These are phyloP conservation scores for Pichia exigua DNA, from an alignment of 805 yeast genomes.

Conservation along the genomic window DNA sequence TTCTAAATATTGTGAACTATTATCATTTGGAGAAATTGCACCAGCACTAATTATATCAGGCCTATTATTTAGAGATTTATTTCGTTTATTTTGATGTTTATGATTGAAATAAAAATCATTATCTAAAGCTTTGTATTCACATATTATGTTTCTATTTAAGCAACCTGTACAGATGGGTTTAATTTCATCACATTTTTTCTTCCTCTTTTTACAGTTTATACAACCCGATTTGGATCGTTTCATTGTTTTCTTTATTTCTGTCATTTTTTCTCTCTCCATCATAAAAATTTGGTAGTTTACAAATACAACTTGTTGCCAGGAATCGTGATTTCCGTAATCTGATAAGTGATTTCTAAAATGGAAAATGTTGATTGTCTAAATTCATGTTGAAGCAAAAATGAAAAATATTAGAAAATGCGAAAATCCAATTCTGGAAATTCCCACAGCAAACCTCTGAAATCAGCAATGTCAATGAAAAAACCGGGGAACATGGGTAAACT, in stretches of 20 bases:
- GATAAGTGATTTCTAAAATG: too few species aligned
- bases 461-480: too few species aligned
- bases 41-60: neutral
- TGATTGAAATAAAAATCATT: neutral
- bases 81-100: neutral
- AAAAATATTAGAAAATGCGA: too few species aligned
- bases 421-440: too few species aligned
- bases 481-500: too few species aligned
- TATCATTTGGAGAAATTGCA: neutral
- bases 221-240: conserved; percentile 23
- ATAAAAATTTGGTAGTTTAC: too few species aligned
- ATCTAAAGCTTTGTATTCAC: conserved; percentile 13
- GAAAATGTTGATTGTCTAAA: too few species aligned
- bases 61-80: neutral
- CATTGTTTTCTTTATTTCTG: neutral
- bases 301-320: too few species aligned
- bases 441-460: too few species aligned
- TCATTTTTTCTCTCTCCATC: neutral
- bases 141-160: conserved; percentile 14
- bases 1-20: neutral
- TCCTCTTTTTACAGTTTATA: conserved; percentile 21
- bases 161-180: conserved; percentile 25
- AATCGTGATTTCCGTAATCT: too few species aligned
- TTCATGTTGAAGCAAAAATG: too few species aligned
- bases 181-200: conserved; percentile 27